Base-by-base conservation (phyloP, 352 stramenopile genomes). In the Phytophthora vignae region DNA sequence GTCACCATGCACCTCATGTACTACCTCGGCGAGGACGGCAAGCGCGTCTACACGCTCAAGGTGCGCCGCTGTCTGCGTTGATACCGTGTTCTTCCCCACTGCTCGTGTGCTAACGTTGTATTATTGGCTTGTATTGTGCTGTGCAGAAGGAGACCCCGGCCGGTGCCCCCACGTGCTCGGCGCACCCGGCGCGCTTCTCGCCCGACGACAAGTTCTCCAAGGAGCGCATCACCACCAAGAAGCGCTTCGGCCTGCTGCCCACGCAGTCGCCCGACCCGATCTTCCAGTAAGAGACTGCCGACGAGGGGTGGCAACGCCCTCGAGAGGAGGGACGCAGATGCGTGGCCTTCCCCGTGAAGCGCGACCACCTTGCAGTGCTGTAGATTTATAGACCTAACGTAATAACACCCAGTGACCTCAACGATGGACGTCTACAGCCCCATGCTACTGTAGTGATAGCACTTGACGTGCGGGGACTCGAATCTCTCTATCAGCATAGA, bases 201-300 rank as follows among this genome's bases (percentile, higher is more conserved):
- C 98, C 98, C 0, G 98, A 99, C 83, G 98, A 99, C 84, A 99
- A 99, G 90, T 99, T 99, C 83, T 99, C 94, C 52, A 92, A 97
- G 83, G 96, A 99, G 87, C 90, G 98, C 57, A 97, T 99, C 68
- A 98, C 94, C 49, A 98, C 90, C 57, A 99, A 99, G 87, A 99
- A 99, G 79, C 88, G 98, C 74, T 99, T 99, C 82, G 94, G 95
- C 44, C 90, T 99, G 67, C 96, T 99, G 73, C 93, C 97, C 50
- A 99, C 97, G 67, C 96, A 99, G 84, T 86, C 87, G 63, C 93
- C 92, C 15, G 90, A 95, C 76, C 87, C 87, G 73, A 93, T 96
- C 65, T 94, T 94, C 70, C 84, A 85, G 69, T 96, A 90, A 70
- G 31, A 38, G 27, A 2, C 38, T 31, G 22, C 29, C 40, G 12